Evolutionary conservation across 306 rosid species (phyloP).

Genomic region (Vigna angularis): DNA sequence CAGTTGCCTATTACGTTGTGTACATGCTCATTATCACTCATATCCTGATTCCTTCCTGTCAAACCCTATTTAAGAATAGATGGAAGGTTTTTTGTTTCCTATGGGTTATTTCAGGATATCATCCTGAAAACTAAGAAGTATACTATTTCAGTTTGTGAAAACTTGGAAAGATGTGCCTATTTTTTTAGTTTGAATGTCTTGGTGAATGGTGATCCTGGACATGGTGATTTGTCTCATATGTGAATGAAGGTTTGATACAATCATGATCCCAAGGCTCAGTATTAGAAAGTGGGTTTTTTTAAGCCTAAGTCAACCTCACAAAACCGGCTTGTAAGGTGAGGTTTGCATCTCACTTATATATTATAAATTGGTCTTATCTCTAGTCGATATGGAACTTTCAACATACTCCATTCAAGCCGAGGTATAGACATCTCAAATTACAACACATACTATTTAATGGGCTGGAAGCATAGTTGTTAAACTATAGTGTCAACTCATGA

Average conservation of each 20-base stretch:
- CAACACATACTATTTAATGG: neutral
- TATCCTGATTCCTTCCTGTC: neutral
- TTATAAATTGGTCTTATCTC: too few species aligned
- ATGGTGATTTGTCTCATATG: slow-evolving; percentile 5
- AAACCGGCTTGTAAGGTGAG: too few species aligned
- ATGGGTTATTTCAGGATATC: neutral
- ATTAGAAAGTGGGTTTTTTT: too few species aligned
- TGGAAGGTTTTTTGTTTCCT: neutral
- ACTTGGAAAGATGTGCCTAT: neutral
- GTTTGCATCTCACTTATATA: too few species aligned
- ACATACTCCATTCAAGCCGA: too few species aligned
- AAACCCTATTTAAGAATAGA: slow-evolving; percentile 19
- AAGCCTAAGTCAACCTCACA: too few species aligned
- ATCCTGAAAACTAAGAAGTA: slow-evolving; percentile 18
- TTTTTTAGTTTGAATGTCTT: neutral
- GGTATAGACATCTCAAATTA: too few species aligned
- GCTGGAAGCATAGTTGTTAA: neutral
- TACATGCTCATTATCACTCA: slow-evolving; percentile 14
- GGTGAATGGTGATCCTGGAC: slow-evolving; percentile 1
- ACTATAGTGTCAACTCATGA: neutral
- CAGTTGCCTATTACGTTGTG: neutral
- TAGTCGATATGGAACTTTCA: too few species aligned
- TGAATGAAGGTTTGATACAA: slow-evolving; percentile 14
- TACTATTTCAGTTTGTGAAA: slow-evolving; percentile 12
- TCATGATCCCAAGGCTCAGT: neutral